Evolutionary conservation across 2,329 filamentous ascomycete species (phyloP).

Genomic region (Botrytis byssoidea): DNA sequence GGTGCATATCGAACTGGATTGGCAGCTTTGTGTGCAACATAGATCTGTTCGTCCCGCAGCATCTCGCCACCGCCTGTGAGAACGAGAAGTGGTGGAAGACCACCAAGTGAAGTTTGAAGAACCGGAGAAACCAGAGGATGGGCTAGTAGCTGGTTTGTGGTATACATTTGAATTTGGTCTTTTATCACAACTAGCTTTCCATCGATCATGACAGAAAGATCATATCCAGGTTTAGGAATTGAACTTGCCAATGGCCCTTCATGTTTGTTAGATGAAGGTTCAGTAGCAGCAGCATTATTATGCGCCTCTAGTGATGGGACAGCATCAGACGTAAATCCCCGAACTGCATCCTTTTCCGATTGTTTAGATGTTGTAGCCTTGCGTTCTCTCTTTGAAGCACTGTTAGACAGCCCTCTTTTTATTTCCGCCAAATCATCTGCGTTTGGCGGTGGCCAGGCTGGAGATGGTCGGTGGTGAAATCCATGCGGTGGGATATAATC

Average conservation of each 20-base stretch:
- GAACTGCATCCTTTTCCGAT: conserved; percentile 41
- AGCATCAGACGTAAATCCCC: conserved; percentile 40
- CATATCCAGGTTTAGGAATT: conserved; percentile 39
- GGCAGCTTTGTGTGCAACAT: conserved; percentile 90
- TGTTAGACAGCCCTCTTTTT: conserved; percentile 48
- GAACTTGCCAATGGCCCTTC: conserved; percentile 34
- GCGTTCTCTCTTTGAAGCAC: conserved; percentile 48
- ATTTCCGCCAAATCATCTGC: conserved; percentile 64
- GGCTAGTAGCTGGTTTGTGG: conserved; percentile 78
- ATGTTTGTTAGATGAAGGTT: conserved; percentile 34
- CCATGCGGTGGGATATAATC: conserved; percentile 89
- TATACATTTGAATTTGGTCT: conserved; percentile 87
- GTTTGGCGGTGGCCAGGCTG: conserved; percentile 90
- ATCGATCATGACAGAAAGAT: conserved; percentile 67
- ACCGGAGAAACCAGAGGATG: conserved; percentile 90
- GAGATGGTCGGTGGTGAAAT: conserved; percentile 86
- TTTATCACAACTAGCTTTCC: conserved; percentile 71
- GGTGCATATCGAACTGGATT: conserved; percentile 77
- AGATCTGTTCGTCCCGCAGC: conserved; percentile 91
- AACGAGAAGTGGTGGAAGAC: conserved; percentile 82
- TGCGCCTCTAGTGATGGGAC: conserved; percentile 31
- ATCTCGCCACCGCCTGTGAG: conserved; percentile 86
- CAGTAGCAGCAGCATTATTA: conserved; percentile 39
- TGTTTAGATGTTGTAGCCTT: conserved; percentile 30
- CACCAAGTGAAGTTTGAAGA: conserved; percentile 84